Conservation (phyloP, 176 grass and related monocot species). For the Raddia distichophylla region DNA sequence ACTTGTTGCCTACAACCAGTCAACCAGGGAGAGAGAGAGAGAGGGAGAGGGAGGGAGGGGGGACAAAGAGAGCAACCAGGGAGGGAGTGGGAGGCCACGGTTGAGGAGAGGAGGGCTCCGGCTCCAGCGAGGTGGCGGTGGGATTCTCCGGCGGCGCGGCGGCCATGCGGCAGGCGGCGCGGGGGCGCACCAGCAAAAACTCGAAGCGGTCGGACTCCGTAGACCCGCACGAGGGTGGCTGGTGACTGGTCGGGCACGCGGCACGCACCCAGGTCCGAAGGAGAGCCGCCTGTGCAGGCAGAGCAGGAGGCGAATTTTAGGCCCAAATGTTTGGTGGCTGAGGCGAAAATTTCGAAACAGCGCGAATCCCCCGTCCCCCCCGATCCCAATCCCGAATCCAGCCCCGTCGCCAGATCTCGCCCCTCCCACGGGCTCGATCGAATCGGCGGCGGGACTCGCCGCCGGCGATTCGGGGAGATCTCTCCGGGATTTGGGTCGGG, state of each 20-base stretch:
- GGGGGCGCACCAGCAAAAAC: slow-evolving; percentile 11
- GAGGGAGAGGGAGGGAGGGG: too few species aligned
- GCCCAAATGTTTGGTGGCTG: slow-evolving; percentile 39
- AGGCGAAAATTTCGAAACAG: slow-evolving; percentile 39
- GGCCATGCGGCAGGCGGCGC: too few species aligned
- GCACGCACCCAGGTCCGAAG: slow-evolving; percentile 19
- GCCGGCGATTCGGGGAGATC: slow-evolving; percentile 44
- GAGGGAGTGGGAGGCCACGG: too few species aligned
- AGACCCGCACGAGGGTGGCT: slow-evolving; percentile 16
- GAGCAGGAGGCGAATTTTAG: slow-evolving; percentile 8
- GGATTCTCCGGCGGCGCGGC: too few species aligned
- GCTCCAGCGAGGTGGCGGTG: too few species aligned
- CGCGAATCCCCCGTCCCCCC: slow-evolving; percentile 45
- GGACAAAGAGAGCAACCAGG: too few species aligned
- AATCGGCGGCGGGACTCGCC: slow-evolving; percentile 42
- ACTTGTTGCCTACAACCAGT: too few species aligned
- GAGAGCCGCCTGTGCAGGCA: too few species aligned
- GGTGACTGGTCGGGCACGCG: background rate
- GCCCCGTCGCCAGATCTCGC: slow-evolving; percentile 51
- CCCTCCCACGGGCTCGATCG: slow-evolving; percentile 43
- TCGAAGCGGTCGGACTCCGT: slow-evolving; percentile 48
- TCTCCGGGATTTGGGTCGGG: slow-evolving; percentile 43
- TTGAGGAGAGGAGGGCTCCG: too few species aligned
- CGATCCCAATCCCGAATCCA: slow-evolving; percentile 37
- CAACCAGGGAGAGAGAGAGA: too few species aligned